A percentile compares a stretch with the other conserved stretches of the same genome.
These are phyloP conservation scores for Ceratobasidium papillatum DNA, from an alignment of 1,284 basidiomycete species.

Conservation along the genomic window DNA sequence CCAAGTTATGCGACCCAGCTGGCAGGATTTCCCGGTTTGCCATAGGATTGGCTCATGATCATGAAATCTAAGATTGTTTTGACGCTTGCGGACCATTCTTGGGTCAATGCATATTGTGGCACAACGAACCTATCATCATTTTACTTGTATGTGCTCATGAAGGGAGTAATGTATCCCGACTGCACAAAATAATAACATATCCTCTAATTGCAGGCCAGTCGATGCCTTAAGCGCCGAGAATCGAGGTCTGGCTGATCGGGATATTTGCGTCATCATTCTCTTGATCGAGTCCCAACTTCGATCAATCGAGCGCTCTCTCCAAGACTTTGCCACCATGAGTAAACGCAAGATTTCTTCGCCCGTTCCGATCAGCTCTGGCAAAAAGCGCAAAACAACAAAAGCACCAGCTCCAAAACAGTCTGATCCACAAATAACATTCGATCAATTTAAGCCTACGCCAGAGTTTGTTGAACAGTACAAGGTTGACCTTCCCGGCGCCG, in stretches of 20 bases:
- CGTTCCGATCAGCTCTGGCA: neutral
- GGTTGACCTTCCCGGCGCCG: conserved; percentile 49
- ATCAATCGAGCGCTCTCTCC: neutral
- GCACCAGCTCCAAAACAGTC: neutral
- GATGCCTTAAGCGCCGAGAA: no score
- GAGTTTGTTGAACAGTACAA: conserved; percentile 47
- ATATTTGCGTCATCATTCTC: neutral
- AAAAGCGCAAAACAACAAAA: neutral
- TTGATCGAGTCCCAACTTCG: neutral
- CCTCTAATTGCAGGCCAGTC: no score
- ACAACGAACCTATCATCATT: no score
- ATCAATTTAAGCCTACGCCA: conserved; percentile 47
- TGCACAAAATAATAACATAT: no score
- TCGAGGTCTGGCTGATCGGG: neutral
- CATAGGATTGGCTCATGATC: no score
- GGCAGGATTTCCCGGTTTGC: no score
- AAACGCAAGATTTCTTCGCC: conserved; percentile 19
- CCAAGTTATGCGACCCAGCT: no score
- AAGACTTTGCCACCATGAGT: conserved; percentile 11
- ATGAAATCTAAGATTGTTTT: no score
- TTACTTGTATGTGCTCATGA: no score
- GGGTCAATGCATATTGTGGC: no score
- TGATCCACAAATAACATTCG: conserved; percentile 40
- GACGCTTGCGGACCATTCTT: no score
- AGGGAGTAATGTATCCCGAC: no score